phyloP scores from a whole-genome alignment of 148 eudicot genomes.

The Vaccinium corymbosum region DNA sequence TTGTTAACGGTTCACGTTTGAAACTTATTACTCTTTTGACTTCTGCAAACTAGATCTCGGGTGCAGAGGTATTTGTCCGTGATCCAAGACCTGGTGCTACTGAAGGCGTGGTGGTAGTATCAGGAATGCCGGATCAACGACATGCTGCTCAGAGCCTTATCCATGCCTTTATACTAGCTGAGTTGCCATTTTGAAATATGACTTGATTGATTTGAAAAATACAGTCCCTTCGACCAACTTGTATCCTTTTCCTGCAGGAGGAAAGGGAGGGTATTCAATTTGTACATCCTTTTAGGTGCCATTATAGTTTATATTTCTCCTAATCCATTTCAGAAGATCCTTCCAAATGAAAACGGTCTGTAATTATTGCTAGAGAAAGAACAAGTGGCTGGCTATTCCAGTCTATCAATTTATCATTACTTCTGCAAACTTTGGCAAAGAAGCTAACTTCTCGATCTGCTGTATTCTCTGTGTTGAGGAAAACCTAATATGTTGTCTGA shows the following conservation, averaged over 20 bases:
- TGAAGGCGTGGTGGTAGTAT: slow-evolving; percentile 36
- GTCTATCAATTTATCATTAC: not conserved
- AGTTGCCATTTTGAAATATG: slow-evolving; percentile 38
- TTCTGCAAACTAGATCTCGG: slow-evolving; percentile 40
- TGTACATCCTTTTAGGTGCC: slow-evolving; percentile 7
- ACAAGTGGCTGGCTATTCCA: not conserved
- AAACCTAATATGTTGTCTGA: not conserved
- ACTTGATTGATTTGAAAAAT: not conserved
- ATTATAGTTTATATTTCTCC: not conserved
- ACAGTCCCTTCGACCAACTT: not conserved
- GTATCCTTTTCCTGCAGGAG: not conserved
- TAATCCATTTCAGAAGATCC: not conserved
- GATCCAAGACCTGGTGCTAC: slow-evolving; percentile 44
- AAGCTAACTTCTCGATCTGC: not conserved
- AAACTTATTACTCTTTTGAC: not conserved
- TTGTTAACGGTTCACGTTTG: not conserved
- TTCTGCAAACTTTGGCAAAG: not conserved
- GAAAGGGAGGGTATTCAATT: not conserved
- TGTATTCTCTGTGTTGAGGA: not conserved
- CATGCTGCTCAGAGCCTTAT: slow-evolving; percentile 53
- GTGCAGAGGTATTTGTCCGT: slow-evolving; percentile 43
- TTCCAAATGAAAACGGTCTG: not conserved
- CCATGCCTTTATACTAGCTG: slow-evolving; percentile 50
- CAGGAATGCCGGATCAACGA: slow-evolving; percentile 41
- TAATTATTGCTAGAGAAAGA: not conserved